A percentile compares a stretch with the other conserved stretches of the same genome.
phyloP scores from a whole-genome alignment of 495 filamentous ascomycete species.

The Tuber umbilicatum region DNA sequence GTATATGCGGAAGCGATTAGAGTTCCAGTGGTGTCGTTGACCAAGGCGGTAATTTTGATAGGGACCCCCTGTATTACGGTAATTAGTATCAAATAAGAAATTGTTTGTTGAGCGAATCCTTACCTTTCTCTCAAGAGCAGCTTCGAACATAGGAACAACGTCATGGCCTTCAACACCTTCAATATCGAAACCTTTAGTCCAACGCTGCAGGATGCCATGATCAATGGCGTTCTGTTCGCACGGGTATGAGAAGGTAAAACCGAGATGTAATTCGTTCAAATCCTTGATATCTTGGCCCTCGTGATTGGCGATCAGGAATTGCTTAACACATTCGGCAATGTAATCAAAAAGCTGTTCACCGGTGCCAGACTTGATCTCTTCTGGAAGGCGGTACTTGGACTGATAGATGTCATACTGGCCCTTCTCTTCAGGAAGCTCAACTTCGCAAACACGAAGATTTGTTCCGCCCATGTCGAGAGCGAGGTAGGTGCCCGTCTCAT shows the following conservation, averaged over 20 bases:
- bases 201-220: constrained; percentile 88
- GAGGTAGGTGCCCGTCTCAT: constrained; percentile 84
- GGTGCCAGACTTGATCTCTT: constrained; percentile 85
- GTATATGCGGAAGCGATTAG: constrained; percentile 97
- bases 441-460: constrained; percentile 95
- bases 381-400: constrained; percentile 95
- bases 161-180: constrained; percentile 90
- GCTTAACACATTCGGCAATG: constrained; percentile 91
- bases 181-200: constrained; percentile 99
- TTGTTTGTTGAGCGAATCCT: constrained; percentile 30
- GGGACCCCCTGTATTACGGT: constrained; percentile 60
- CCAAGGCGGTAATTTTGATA: constrained; percentile 85
- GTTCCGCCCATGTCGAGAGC: constrained; percentile 98
- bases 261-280: constrained; percentile 66
- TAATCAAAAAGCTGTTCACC: constrained; percentile 95
- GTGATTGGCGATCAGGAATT: constrained; percentile 93
- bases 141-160: constrained; percentile 88
- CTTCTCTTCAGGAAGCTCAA: constrained; percentile 79
- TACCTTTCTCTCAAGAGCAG: constrained; percentile 70
- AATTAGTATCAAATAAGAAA: constrained; percentile 11
- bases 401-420: constrained; percentile 98
- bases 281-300: constrained; percentile 55
- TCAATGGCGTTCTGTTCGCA: constrained; percentile 95
- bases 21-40: constrained; percentile 98
- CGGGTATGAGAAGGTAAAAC: constrained; percentile 98